phyloP scores from a whole-genome alignment of 192 early-diverging fungal genomes.

The Coemansia sp. region DNA sequence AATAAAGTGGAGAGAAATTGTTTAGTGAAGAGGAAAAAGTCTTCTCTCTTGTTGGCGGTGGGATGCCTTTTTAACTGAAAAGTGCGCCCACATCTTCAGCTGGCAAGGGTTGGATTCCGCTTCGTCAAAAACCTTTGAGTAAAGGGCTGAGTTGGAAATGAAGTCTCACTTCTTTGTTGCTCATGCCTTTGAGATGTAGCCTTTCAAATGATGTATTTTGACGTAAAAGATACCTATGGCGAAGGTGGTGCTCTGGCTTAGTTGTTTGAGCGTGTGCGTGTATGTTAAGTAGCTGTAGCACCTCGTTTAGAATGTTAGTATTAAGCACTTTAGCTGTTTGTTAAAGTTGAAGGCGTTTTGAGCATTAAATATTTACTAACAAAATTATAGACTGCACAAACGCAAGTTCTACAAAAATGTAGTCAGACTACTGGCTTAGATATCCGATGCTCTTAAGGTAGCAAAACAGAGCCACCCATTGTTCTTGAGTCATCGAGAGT shows the following conservation, averaged over 20 bases:
- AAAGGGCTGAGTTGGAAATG: background rate
- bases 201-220: too few relatives aligned
- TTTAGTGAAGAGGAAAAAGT: background rate
- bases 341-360: too few relatives aligned
- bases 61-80: background rate
- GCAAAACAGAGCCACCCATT: conserved; percentile 12
- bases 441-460: conserved; percentile 14
- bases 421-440: background rate
- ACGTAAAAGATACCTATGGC: too few relatives aligned
- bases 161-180: background rate
- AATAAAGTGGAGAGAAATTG: background rate
- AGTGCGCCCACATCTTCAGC: background rate
- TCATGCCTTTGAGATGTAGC: background rate
- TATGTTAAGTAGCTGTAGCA: too few relatives aligned
- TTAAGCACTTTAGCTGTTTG: too few relatives aligned
- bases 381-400: background rate
- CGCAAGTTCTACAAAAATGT: background rate
- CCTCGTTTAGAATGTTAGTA: too few relatives aligned
- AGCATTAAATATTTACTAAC: background rate
- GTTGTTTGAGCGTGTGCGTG: too few relatives aligned
- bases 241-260: too few relatives aligned
- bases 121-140: background rate
- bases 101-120: too few relatives aligned
- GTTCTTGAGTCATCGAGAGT: conserved; percentile 11
- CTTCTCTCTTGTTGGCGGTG: background rate